Evolutionary conservation across 495 filamentous ascomycete species (phyloP).

Genomic region (Durotheca rogersii): DNA sequence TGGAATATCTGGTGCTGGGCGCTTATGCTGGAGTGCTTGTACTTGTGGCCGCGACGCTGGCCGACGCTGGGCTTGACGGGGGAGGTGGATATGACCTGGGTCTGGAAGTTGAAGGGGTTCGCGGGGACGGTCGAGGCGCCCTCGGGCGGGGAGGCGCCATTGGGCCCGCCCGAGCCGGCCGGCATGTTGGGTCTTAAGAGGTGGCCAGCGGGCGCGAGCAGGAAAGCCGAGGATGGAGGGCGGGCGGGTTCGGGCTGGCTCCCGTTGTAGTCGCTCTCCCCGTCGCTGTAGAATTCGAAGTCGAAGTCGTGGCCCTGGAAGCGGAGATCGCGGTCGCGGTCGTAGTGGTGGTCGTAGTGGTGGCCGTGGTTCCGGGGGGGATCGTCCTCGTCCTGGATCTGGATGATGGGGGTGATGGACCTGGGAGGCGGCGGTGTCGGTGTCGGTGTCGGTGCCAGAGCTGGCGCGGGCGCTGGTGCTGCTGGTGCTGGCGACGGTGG

Average conservation of each 20-base stretch:
- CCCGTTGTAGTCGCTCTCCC: not conserved
- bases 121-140: slow-evolving; percentile 30
- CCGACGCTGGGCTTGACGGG: slow-evolving; percentile 86
- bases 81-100: slow-evolving; percentile 71
- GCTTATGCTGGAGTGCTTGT: slow-evolving; percentile 95
- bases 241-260: slow-evolving; percentile 7
- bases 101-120: slow-evolving; percentile 91
- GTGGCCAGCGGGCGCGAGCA: slow-evolving; percentile 33
- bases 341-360: slow-evolving; percentile 9
- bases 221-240: slow-evolving; percentile 23
- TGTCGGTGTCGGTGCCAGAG: slow-evolving; percentile 8
- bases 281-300: slow-evolving; percentile 18
- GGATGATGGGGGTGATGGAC: slow-evolving; percentile 34
- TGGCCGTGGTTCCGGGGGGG: slow-evolving; percentile 23
- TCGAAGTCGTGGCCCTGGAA: slow-evolving; percentile 19
- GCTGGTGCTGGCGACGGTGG: slow-evolving; percentile 30
- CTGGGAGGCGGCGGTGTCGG: slow-evolving; percentile 26
- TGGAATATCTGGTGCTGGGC: slow-evolving; percentile 88
- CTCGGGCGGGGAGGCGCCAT: slow-evolving; percentile 34
- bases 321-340: slow-evolving; percentile 3
- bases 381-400: slow-evolving; percentile 29
- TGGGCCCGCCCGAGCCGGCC: slow-evolving; percentile 31
- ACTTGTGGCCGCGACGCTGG: slow-evolving; percentile 92
- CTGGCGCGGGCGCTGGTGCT: too few relatives aligned
- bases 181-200: slow-evolving; percentile 38